Base-by-base conservation (phyloP, 164 flowering plant genomes). In the Litsea cubeba region DNA sequence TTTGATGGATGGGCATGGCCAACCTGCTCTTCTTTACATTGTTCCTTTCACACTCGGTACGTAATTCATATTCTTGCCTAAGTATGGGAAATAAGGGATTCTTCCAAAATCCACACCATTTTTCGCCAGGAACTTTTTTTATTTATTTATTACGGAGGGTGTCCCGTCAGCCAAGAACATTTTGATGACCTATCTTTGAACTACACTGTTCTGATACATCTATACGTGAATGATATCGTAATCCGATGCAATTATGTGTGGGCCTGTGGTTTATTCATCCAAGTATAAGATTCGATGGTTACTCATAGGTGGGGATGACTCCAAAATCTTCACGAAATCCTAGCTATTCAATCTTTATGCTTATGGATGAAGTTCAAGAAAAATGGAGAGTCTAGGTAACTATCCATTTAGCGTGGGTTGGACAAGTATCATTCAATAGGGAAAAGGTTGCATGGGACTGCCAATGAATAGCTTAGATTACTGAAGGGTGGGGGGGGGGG, bases 1-100 rank as follows among this genome's bases (percentile, higher is more conserved):
- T 84, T 82, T 94, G 85, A 94, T 94, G 98, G 98, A 94, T 72
- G 98, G 98, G 5, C 94, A 92, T 60, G 98, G 98, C 66, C 98
- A 94, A 80, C 98, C 98, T 1, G 98, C 98, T 46, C 81, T 94
- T 72, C 94, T 94, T 14, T 94, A 92, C 85, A 91, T 94, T 28
- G 98, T 92, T 64, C 98, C 98, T 1, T 92, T 90, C 79, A 91
- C 93, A 4, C 88, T 94, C 0, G 97, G 98, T 92, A 87, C 1
- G 67, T 65, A 22, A 20, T 11, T 20, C 14, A 12, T 23, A 24
- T 63, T 10, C 3, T 63, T 60, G 63, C 24, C 2, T 18, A 18
- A n/a, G 23, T 20, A 60, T 30, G 46, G 46, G 63, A 20, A 20
- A 60, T 60, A 23, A 60, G n/a, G n/a, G 24, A 18, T 60, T 20